A percentile compares a stretch with the other conserved stretches of the same genome.
Conservation (phyloP, 257 asterid species). For the Nicotiana otophora region DNA sequence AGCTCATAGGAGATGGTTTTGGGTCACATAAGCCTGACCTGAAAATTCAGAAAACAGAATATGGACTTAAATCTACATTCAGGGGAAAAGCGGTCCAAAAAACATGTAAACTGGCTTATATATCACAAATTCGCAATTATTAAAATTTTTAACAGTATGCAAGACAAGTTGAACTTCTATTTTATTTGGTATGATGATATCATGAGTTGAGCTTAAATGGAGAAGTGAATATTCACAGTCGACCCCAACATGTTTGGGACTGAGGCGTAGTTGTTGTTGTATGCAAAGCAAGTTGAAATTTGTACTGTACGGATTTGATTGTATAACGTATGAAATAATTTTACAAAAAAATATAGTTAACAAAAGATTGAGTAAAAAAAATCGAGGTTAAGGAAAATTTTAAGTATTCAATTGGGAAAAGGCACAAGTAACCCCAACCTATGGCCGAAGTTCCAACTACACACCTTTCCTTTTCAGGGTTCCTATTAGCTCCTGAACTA, state of each 20-base stretch:
- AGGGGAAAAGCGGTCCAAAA: background rate
- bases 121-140: background rate
- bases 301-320: background rate
- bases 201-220: too few relatives aligned
- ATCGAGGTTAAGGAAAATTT: background rate
- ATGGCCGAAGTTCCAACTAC: too few relatives aligned
- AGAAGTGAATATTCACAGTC: too few relatives aligned
- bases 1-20: slow-evolving; percentile 52
- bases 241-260: too few relatives aligned
- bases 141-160: background rate
- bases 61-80: background rate
- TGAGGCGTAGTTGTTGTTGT: too few relatives aligned
- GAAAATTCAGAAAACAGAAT: slow-evolving; percentile 18
- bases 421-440: too few relatives aligned
- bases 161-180: background rate
- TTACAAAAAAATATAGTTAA: too few relatives aligned
- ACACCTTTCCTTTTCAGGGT: too few relatives aligned
- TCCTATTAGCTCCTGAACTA: too few relatives aligned
- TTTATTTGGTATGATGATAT: too few relatives aligned
- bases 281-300: background rate
- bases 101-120: background rate
- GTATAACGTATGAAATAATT: background rate
- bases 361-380: background rate
- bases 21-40: slow-evolving; percentile 77
- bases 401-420: background rate